Evolutionary conservation across 345 rosid species (phyloP).

Genomic region (sweet orange (Citrus sinensis)): DVS_A1.0 CM039165.1:9177001-9177500

Average conservation of each 20-base stretch:
- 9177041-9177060: conserved; percentile 42
- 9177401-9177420: conserved; percentile 55
- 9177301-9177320: conserved; percentile 47
- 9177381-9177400: conserved; percentile 69
- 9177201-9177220: conserved; percentile 20
- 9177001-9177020: conserved; percentile 57
- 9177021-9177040: conserved; percentile 46
- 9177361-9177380: conserved; percentile 72
- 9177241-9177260: conserved; percentile 63
- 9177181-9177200: conserved; percentile 34
- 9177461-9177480: conserved; percentile 66
- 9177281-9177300: conserved; percentile 53
- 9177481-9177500: conserved; percentile 62
- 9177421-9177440: conserved; percentile 49
- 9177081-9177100: conserved; percentile 53
- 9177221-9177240: conserved; percentile 47
- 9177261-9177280: conserved; percentile 59
- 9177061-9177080: conserved; percentile 41
- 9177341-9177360: conserved; percentile 55
- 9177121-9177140: conserved; percentile 47
- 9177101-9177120: conserved; percentile 34
- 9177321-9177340: conserved; percentile 63
- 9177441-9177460: conserved; percentile 70
- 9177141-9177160: conserved; percentile 46
- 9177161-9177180: conserved; percentile 54